phyloP scores from a whole-genome alignment of 441 rosid species.

The Isatis lusitanica region DNA sequence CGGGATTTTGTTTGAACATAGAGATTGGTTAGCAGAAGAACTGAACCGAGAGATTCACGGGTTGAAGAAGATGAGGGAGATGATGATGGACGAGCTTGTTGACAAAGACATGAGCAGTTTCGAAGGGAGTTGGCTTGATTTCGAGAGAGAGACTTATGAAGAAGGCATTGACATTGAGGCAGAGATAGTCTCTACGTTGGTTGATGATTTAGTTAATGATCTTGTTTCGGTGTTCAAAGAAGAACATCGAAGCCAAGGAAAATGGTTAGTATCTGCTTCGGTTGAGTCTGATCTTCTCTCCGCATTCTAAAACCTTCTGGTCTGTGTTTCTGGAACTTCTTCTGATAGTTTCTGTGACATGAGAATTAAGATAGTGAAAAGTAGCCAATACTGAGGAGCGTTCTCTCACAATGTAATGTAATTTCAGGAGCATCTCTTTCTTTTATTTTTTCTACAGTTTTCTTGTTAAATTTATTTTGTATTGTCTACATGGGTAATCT shows the following conservation, averaged over 20 bases:
- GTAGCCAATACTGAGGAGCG: constrained; percentile 10
- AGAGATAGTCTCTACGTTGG: constrained; percentile 56
- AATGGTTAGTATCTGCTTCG: constrained; percentile 10
- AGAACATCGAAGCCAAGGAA: constrained; percentile 21
- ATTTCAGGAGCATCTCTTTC: not conserved
- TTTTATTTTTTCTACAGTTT: not conserved
- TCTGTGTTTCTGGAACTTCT: not conserved
- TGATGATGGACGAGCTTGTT: constrained; percentile 85
- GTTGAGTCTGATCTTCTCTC: constrained; percentile 12
- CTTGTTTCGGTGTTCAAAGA: constrained; percentile 35
- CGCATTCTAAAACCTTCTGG: constrained; percentile 9
- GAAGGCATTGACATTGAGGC: constrained; percentile 70
- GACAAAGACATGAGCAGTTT: constrained; percentile 72
- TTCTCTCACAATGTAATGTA: constrained; percentile 9
- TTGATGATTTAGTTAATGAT: constrained; percentile 75
- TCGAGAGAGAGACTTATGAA: constrained; percentile 62
- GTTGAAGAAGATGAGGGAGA: constrained; percentile 61
- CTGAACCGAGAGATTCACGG: constrained; percentile 52
- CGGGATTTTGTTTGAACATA: constrained; percentile 41
- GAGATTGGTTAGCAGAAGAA: constrained; percentile 64
- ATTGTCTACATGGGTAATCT: not conserved
- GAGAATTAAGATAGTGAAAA: constrained; percentile 8
- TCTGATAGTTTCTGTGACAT: constrained; percentile 12
- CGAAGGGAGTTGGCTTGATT: constrained; percentile 73
- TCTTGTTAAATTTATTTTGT: not conserved